Base-by-base conservation (phyloP, 202 grass and related monocot genomes). In the Panicum hallii region DNA sequence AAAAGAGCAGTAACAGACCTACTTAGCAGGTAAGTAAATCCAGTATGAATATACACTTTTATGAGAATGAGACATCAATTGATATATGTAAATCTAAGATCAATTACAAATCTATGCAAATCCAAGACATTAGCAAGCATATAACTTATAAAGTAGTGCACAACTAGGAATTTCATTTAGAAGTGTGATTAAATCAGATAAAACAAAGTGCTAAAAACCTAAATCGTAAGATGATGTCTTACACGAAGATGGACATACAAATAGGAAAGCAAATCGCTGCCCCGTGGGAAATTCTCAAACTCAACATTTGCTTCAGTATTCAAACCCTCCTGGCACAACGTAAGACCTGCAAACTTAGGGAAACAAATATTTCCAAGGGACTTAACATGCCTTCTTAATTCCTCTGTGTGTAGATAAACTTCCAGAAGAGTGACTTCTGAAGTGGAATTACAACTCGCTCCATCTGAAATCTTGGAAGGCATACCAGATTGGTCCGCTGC, bases 311-410 rank as follows among this genome's bases (percentile, higher is more conserved):
- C 55, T 79, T 99, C 88, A 62, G 86, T 87, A 72, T 67, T 92
- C 84, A 99, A 96, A 88, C 79, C 93, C 63, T 99, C 93, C 86
- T 82, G 84, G 82, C 85, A 88, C 80, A 99, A 88, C 70, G 88
- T 81, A 84, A 92, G 87, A 83, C 91, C 88, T 77, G 92, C 87
- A 79, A 90, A 92, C 82, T 77, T 91, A 54, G 91, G 91, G 89
- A 99, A 96, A 78, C 97, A 99, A 72, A 99, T 99, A 77, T 94
- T 99, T 90, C 91, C 91, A 49, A 99, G 88, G 57, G 88, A 91
- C 72, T 88, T 93, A 85, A 96, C 81, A 72, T 90, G 90, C 80
- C 93, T 94, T 92, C 88, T 96, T 50, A 92, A 92, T 82, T 96
- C 93, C 82, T 94, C 94, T 6, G 91, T 96, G 84, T 99, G 97